These are phyloP conservation scores for Fusarium multiceps DNA, from an alignment of 2,329 filamentous ascomycete genomes.

Conservation along the genomic window DNA sequence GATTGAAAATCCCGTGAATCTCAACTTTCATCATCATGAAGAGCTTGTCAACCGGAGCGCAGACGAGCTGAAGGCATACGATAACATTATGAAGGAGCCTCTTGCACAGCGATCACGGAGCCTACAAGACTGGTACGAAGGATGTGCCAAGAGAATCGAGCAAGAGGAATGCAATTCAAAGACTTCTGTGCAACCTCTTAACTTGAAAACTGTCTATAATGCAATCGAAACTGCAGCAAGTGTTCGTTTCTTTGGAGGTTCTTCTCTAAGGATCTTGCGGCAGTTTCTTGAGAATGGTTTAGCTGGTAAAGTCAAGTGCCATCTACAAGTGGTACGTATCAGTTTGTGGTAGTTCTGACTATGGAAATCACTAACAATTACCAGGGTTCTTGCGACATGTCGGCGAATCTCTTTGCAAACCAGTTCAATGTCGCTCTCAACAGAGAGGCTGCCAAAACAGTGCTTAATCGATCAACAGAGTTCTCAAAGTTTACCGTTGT, in stretches of 20 bases:
- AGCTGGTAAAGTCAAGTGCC: conserved; percentile 34
- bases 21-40: conserved; percentile 54
- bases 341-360: no score
- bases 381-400: conserved; percentile 40
- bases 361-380: neutral
- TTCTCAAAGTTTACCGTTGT: conserved; percentile 38
- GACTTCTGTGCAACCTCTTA: conserved; percentile 10
- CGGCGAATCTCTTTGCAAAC: conserved; percentile 39
- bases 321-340: conserved; percentile 37
- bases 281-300: conserved; percentile 34
- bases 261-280: conserved; percentile 36
- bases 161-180: neutral
- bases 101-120: conserved; percentile 7
- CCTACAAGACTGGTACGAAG: conserved; percentile 34
- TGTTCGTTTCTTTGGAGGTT: conserved; percentile 40
- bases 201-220: conserved; percentile 22
- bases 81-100: conserved; percentile 22
- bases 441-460: conserved; percentile 25
- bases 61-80: conserved; percentile 28
- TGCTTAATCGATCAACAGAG: conserved; percentile 25
- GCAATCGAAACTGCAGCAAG: conserved; percentile 29
- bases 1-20: conserved; percentile 60
- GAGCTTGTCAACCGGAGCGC: conserved; percentile 38
- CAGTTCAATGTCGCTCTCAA: conserved; percentile 43
- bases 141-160: conserved; percentile 21